Conservation (phyloP, 2,329 filamentous ascomycete species). For the Huntiella bhutanensis region DNA sequence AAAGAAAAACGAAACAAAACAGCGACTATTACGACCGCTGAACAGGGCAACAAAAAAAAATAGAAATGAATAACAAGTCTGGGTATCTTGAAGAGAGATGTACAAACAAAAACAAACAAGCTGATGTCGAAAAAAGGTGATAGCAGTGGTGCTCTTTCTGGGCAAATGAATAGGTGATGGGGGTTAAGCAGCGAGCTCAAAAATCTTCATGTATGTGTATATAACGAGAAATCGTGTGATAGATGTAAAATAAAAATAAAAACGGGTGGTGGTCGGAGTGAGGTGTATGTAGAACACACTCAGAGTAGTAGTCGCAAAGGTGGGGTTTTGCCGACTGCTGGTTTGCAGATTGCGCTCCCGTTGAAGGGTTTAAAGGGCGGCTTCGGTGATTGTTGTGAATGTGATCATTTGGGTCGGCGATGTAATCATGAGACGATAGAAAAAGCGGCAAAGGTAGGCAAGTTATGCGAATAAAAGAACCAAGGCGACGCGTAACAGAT, state of each 20-base stretch:
- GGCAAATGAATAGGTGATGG: no score
- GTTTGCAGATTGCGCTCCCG: conserved; percentile 42
- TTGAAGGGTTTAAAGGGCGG: conserved; percentile 50
- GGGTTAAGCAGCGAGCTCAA: no score
- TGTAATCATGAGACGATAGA: conserved; percentile 3
- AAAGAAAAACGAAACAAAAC: neutral
- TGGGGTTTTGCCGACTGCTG: conserved; percentile 26
- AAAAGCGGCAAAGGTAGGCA: no score
- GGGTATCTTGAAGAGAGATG: neutral
- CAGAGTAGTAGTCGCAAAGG: neutral
- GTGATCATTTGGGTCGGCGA: conserved; percentile 30
- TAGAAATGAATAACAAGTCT: neutral
- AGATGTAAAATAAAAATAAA: neutral
- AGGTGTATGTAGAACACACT: neutral
- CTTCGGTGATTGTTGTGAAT: conserved; percentile 31
- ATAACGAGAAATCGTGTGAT: no score
- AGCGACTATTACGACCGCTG: neutral
- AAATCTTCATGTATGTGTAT: no score
- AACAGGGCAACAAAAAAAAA: neutral
- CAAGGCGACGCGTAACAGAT: no score
- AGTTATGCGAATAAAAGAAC: no score
- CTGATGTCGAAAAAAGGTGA: neutral
- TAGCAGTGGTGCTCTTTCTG: no score
- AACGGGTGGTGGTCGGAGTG: neutral
- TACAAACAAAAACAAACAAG: conserved; percentile 1